Base-by-base conservation (phyloP, 345 rosid genomes). In the Combretum micranthum region DNA sequence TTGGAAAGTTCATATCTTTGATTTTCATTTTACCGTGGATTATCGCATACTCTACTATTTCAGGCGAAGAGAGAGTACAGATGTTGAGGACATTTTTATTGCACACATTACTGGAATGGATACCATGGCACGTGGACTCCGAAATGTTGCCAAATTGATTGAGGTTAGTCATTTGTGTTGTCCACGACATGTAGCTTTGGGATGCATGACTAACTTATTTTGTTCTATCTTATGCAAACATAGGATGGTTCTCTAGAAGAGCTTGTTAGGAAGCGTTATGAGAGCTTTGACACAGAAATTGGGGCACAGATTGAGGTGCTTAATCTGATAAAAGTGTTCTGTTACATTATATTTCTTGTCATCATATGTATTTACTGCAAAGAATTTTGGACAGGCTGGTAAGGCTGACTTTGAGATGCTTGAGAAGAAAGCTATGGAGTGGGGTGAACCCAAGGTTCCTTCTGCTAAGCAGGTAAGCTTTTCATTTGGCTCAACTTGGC, bases 21-120 rank as follows among this genome's bases (percentile, higher is more conserved):
- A 53, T 54, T 15, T 0, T 12, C 44, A 12, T 21, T 11, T 6
- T 15, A 3, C 6, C 13, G 48, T 42, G 20, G 12, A 32, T 47
- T 13, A 21, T 44, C 26, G 22, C 39, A 20, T 57, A 52, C 49
- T 32, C 19, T 64, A 42, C 56, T 62, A 14, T 47, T 66, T 22
- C 69, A 93, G 99, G 66, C 77, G 97, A 66, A 83, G 97, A 77
- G 99, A 93, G 73, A 89, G 99, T 64, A 93, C 84, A 25, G 97
- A 93, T 20, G 96, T 89, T 20, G 94, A 93, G 69, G 99, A 93
- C 67, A 47, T 93, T 61, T 93, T 93, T 81, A 82, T 89, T 56
- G 85, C 90, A 71, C 84, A 93, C 67, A 80, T 93, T 60, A 47
- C 73, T 52, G 99, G 99, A 56, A 89, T 89, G 97, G 99, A 89